Evolutionary conservation across 345 rosid genomes (phyloP).

Genomic region (Eucalyptus tenuipes): DNA sequence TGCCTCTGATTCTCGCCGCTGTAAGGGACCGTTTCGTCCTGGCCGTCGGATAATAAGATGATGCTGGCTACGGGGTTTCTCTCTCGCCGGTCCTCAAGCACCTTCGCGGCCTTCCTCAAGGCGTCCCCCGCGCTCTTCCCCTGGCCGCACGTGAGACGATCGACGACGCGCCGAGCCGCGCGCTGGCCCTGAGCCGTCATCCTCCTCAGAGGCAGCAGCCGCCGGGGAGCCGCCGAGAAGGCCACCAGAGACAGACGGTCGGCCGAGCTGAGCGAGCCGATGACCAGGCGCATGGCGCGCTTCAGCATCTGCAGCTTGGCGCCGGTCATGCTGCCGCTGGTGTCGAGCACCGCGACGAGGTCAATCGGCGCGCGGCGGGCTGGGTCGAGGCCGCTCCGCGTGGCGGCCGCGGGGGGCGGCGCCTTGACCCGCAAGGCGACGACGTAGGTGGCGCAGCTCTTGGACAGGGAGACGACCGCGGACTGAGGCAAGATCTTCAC

Average conservation of each 20-base stretch:
- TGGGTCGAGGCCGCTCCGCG: constrained; percentile 12
- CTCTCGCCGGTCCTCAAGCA: constrained; percentile 75
- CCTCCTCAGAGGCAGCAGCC: constrained; percentile 54
- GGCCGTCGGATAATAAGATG: constrained; percentile 57
- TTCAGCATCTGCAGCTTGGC: constrained; percentile 60
- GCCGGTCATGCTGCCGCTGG: constrained; percentile 47
- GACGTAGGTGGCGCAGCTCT: constrained; percentile 54
- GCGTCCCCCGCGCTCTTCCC: constrained; percentile 50
- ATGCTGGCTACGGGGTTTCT: constrained; percentile 70
- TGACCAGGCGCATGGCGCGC: constrained; percentile 57
- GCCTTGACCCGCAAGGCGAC: constrained; percentile 60
- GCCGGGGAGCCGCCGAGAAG: constrained; percentile 41
- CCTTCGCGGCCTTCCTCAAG: constrained; percentile 65
- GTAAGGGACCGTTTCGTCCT: constrained; percentile 10
- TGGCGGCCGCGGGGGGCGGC: constrained; percentile 28
- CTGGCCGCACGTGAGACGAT: constrained; percentile 45
- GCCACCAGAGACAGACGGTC: constrained; percentile 78
- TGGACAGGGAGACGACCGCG: constrained; percentile 48
- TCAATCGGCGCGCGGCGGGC: constrained; percentile 63
- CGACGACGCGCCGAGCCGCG: constrained; percentile 44
- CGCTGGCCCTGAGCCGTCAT: constrained; percentile 74
- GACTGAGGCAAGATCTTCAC: constrained; percentile 51
- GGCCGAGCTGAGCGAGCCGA: constrained; percentile 51
- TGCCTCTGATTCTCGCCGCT: constrained; percentile 3
- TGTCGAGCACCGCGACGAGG: constrained; percentile 62